Percentiles rank a stretch among this genome's conserved stretches.
These are phyloP conservation scores for Raddia distichophylla DNA, from an alignment of 176 grass and related monocot species.

Conservation along the genomic window DNA sequence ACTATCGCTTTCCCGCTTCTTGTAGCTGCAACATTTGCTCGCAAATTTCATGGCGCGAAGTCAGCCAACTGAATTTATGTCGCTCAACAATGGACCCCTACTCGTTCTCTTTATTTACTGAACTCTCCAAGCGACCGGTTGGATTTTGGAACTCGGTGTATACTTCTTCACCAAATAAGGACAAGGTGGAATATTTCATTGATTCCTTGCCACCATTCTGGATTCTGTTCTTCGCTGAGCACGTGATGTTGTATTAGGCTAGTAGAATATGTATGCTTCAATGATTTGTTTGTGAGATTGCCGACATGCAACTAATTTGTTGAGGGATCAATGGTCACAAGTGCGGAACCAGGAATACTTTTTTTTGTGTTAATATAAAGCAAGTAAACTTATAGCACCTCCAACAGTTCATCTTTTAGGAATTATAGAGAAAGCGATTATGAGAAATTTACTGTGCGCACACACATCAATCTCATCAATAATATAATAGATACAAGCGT, in stretches of 20 bases:
- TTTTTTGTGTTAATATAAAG: neutral
- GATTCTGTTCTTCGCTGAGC: neutral
- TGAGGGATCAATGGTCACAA: neutral
- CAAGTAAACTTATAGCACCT: neutral
- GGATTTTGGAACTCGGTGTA: neutral
- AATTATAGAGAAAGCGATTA: too few species aligned
- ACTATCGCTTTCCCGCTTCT: conserved; percentile 84
- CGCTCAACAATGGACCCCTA: neutral
- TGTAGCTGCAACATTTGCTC: conserved; percentile 79
- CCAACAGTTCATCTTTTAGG: too few species aligned
- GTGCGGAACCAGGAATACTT: neutral
- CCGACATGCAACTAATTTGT: neutral
- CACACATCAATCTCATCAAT: too few species aligned
- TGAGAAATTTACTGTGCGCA: too few species aligned
- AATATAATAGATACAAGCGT: too few species aligned
- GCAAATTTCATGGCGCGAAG: conserved; percentile 41
- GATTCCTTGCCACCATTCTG: neutral
- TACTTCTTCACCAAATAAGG: neutral
- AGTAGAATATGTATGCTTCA: neutral
- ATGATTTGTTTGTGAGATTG: neutral
- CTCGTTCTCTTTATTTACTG: neutral
- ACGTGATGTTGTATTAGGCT: neutral
- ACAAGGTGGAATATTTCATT: neutral
- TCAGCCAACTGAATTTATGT: conserved; percentile 14
- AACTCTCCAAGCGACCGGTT: conserved; percentile 9